Evolutionary conservation across 2,329 filamentous ascomycete species (phyloP).

Genomic region (Sarocladium strictum): DNA sequence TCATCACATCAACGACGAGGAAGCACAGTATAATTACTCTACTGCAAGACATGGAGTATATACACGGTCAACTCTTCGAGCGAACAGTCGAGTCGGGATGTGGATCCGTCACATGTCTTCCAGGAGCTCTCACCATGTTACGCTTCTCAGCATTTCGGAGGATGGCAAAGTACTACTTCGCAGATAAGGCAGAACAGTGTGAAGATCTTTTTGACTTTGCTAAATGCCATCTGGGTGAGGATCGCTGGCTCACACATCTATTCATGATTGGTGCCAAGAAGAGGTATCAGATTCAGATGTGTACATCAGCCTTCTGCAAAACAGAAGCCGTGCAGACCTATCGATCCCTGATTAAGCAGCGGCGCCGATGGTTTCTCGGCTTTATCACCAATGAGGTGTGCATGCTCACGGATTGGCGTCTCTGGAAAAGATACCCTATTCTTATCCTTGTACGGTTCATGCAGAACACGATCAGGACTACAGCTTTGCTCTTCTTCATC

Average conservation of each 20-base stretch:
- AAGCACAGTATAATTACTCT: constrained; percentile 87
- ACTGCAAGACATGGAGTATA: constrained; percentile 96
- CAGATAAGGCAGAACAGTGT: constrained; percentile 91
- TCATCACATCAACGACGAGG: constrained; percentile 89
- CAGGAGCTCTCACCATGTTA: constrained; percentile 90
- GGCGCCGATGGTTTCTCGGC: constrained; percentile 91
- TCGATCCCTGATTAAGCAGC: constrained; percentile 81
- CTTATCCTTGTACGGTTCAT: constrained; percentile 83
- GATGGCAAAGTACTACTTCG: constrained; percentile 98
- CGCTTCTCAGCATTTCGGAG: constrained; percentile 92
- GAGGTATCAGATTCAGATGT: constrained; percentile 95
- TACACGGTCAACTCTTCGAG: constrained; percentile 94
- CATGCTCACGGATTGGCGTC: constrained; percentile 90
- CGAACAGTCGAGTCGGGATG: constrained; percentile 92
- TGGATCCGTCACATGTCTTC: constrained; percentile 88
- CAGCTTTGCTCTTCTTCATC: constrained; percentile 88
- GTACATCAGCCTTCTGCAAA: constrained; percentile 96
- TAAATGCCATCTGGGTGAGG: constrained; percentile 91
- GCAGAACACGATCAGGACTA: constrained; percentile 95
- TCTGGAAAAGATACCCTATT: constrained; percentile 88
- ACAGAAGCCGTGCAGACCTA: constrained; percentile 94
- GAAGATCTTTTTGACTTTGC: constrained; percentile 95
- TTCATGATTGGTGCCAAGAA: constrained; percentile 98
- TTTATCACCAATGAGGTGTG: constrained; percentile 98
- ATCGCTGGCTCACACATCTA: constrained; percentile 93